These are phyloP conservation scores for Phyllosticta citrichinensis DNA, from an alignment of 2,329 filamentous ascomycete genomes.

Conservation along the genomic window DNA sequence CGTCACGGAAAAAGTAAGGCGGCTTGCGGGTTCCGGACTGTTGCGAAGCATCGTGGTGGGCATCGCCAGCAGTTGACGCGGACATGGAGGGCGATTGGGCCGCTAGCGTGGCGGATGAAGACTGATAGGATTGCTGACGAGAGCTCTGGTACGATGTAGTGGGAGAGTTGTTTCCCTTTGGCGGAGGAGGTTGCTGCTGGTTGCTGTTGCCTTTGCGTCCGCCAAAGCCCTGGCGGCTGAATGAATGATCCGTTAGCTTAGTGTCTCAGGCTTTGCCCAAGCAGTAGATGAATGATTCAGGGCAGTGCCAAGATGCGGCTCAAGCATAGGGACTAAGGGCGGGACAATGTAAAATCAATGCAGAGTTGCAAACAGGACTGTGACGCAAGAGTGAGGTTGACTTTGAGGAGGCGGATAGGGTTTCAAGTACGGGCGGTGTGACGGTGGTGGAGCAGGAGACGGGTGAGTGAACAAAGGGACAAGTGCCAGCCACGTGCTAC, in stretches of 20 bases:
- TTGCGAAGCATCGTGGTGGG: conserved; percentile 17
- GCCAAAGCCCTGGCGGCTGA: conserved; percentile 31
- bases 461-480: background rate
- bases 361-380: background rate
- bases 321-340: background rate
- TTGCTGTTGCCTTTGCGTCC: conserved; percentile 32
- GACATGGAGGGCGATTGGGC: conserved; percentile 36
- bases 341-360: background rate
- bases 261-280: conserved; percentile 14
- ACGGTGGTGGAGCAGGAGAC: background rate
- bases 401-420: background rate
- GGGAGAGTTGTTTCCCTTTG: conserved; percentile 11
- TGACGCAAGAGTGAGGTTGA: background rate
- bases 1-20: conserved; percentile 65
- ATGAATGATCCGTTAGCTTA: conserved; percentile 18
- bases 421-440: conserved; percentile 9
- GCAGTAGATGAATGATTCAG: background rate
- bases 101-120: conserved; percentile 17
- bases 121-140: conserved; percentile 26
- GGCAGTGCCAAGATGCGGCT: background rate
- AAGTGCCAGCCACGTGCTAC: conserved; percentile 6
- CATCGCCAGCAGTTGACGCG: conserved; percentile 23
- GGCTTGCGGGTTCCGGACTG: conserved; percentile 51
- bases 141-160: conserved; percentile 8
- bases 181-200: conserved; percentile 23